Conservation (phyloP, 805 yeast species). For the Wickerhamomyces queroliae region DNA sequence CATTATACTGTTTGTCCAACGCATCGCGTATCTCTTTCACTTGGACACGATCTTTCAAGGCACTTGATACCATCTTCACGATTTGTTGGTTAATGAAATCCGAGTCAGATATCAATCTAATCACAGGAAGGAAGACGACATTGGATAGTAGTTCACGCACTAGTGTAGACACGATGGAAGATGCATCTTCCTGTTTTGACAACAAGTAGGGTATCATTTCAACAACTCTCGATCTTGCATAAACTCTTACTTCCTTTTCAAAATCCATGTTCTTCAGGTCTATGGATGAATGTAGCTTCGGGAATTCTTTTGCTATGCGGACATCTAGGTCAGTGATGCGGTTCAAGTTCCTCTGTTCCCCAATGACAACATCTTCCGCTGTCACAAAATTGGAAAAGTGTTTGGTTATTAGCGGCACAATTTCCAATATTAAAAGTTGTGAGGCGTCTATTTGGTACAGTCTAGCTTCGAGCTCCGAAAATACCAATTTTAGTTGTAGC, state of each 20-base stretch:
- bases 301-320: slow-evolving; percentile 34
- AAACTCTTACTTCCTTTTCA: slow-evolving; percentile 39
- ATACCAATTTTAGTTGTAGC: slow-evolving; percentile 34
- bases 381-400: slow-evolving; percentile 50
- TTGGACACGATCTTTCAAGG: slow-evolving; percentile 67
- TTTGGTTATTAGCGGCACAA: slow-evolving; percentile 60
- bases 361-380: slow-evolving; percentile 30
- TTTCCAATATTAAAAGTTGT: slow-evolving; percentile 45
- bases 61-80: slow-evolving; percentile 51
- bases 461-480: slow-evolving; percentile 36
- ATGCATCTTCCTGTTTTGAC: slow-evolving; percentile 34
- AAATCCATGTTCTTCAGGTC: slow-evolving; percentile 28
- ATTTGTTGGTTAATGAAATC: slow-evolving; percentile 72
- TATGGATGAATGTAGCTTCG: slow-evolving; percentile 56
- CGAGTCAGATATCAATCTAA: slow-evolving; percentile 54
- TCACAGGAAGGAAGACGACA: slow-evolving; percentile 47
- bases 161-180: slow-evolving; percentile 43
- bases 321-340: slow-evolving; percentile 32
- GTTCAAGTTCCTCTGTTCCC: slow-evolving; percentile 21
- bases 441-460: slow-evolving; percentile 45
- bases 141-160: slow-evolving; percentile 59
- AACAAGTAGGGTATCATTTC: slow-evolving; percentile 45
- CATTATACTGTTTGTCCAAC: slow-evolving; percentile 54
- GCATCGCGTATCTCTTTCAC: slow-evolving; percentile 69
- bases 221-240: slow-evolving; percentile 38